These are phyloP conservation scores for Pythium pectinolyticum DNA, from an alignment of 352 stramenopile species.

Conservation along the genomic window DNA sequence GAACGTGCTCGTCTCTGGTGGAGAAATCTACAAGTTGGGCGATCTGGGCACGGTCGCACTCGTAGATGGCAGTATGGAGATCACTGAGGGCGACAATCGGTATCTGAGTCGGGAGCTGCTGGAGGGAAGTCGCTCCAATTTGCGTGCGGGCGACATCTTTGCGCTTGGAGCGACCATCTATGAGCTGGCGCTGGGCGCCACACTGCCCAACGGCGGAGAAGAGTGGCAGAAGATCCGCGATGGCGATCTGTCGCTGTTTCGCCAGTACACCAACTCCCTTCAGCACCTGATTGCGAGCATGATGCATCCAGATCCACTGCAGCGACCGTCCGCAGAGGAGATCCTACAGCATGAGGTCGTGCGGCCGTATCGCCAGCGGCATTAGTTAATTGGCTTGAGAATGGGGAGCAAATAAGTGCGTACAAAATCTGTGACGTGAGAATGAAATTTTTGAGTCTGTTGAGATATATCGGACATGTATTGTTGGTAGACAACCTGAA, in stretches of 20 bases:
- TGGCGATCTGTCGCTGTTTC: slow-evolving; percentile 77
- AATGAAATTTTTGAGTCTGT: neutral
- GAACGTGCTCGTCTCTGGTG: slow-evolving; percentile 68
- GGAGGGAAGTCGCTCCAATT: slow-evolving; percentile 74
- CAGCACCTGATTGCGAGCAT: slow-evolving; percentile 85
- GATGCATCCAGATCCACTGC: slow-evolving; percentile 86
- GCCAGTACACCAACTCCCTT: slow-evolving; percentile 87
- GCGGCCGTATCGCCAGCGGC: slow-evolving; percentile 42
- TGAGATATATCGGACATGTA: no score
- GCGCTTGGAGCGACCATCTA: slow-evolving; percentile 85
- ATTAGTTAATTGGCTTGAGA: no score
- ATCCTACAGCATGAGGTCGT: slow-evolving; percentile 86
- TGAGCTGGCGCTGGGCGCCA: slow-evolving; percentile 69
- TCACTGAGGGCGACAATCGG: slow-evolving; percentile 85
- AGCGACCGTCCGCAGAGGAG: slow-evolving; percentile 76
- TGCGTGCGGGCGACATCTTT: slow-evolving; percentile 81
- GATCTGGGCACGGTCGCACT: slow-evolving; percentile 81
- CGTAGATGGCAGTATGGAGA: slow-evolving; percentile 81
- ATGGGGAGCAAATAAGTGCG: no score
- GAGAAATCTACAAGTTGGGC: slow-evolving; percentile 78
- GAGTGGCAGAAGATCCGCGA: slow-evolving; percentile 88
- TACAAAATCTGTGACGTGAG: neutral
- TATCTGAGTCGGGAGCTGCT: slow-evolving; percentile 84
- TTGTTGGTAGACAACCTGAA: no score
- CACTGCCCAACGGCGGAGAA: slow-evolving; percentile 68